Conservation (phyloP, 2,329 filamentous ascomycete species). For the Penicillium sp. region DNA sequence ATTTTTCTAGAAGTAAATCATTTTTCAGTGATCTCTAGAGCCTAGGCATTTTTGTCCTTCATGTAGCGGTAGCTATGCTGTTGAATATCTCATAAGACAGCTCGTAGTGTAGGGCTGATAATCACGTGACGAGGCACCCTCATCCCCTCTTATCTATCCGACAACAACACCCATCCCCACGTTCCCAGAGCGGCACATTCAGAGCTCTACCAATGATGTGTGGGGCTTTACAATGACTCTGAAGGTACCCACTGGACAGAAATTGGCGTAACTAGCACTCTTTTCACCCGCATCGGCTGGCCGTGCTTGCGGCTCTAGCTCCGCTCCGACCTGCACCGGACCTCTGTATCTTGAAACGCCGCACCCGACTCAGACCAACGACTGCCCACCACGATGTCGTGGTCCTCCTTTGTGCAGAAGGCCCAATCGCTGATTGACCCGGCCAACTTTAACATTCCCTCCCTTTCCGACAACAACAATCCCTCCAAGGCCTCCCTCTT, state of each 20-base stretch:
- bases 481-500: conserved; percentile 91
- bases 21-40: neutral
- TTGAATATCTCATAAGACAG: neutral
- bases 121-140: conserved; percentile 16
- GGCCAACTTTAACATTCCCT: conserved; percentile 68
- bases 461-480: conserved; percentile 68
- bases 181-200: conserved; percentile 16
- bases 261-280: conserved; percentile 22
- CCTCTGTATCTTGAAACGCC: conserved; percentile 5
- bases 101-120: conserved; percentile 12
- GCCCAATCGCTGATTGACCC: conserved; percentile 93
- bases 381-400: conserved; percentile 52
- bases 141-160: conserved; percentile 23
- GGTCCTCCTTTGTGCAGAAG: conserved; percentile 85
- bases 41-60: neutral
- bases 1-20: neutral
- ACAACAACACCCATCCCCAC: conserved; percentile 19
- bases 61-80: neutral
- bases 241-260: conserved; percentile 12
- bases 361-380: conserved; percentile 1
- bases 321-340: conserved; percentile 19
- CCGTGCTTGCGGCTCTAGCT: conserved; percentile 22
- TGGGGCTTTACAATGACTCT: conserved; percentile 28
- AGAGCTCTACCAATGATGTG: conserved; percentile 21
- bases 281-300: conserved; percentile 18